Conservation (phyloP, 148 eudicot species). For the Vaccinium darrowii region DNA sequence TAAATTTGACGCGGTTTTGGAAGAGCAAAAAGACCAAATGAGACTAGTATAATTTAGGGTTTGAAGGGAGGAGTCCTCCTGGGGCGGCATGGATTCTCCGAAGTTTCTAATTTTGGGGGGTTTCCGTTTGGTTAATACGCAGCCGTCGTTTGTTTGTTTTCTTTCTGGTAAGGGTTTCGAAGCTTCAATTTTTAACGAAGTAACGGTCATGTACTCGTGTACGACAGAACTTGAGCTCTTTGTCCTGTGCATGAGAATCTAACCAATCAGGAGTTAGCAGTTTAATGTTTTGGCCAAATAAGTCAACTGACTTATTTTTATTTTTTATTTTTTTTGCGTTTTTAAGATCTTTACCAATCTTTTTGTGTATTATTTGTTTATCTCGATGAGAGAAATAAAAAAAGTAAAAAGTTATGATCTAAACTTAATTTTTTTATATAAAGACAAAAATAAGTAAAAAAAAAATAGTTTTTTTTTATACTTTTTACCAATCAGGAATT, state of each 20-base stretch:
- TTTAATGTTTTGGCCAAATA: neutral
- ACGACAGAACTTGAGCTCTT: neutral
- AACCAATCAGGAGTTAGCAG: neutral
- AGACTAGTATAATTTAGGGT: neutral
- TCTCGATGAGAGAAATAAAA: too few relatives aligned
- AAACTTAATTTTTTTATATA: too few relatives aligned
- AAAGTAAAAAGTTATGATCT: too few relatives aligned
- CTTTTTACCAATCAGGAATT: too few relatives aligned
- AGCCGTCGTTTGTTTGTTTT: conserved; percentile 18
- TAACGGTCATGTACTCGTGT: conserved; percentile 29
- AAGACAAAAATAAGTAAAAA: too few relatives aligned
- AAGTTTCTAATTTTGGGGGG: neutral
- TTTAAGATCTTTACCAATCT: too few relatives aligned
- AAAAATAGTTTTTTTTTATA: too few relatives aligned
- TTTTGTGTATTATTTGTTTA: too few relatives aligned
- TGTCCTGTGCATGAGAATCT: neutral
- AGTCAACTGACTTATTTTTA: too few relatives aligned
- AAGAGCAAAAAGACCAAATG: neutral
- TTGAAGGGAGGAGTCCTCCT: neutral
- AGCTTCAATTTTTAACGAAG: conserved; percentile 23
- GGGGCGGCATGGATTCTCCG: neutral
- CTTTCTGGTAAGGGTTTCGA: neutral
- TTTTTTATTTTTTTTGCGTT: too few relatives aligned
- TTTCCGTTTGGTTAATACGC: neutral
- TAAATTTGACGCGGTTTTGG: neutral